These are phyloP conservation scores for Apophysomyces variabilis DNA, from an alignment of 371 early-diverging fungal genomes.

Conservation along the genomic window DNA sequence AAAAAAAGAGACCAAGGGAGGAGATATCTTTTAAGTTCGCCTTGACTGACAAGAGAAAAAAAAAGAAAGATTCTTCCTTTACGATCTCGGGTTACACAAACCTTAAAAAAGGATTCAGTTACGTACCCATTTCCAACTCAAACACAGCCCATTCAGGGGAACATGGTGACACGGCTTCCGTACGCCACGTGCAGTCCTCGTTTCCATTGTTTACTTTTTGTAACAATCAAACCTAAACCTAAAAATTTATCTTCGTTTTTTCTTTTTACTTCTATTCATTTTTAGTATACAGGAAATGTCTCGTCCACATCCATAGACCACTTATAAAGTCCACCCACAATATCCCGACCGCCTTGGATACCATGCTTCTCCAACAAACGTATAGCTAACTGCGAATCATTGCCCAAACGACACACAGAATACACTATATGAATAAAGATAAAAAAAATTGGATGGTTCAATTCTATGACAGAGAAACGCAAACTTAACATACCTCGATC, in stretches of 20 bases:
- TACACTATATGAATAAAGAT: conserved; percentile 56
- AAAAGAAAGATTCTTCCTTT: neutral
- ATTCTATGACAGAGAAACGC: conserved; percentile 23
- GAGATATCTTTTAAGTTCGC: neutral
- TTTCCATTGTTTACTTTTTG: conserved; percentile 9
- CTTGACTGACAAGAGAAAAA: neutral
- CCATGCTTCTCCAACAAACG: conserved; percentile 62
- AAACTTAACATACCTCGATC: conserved; percentile 34
- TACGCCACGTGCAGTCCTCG: conserved; percentile 6
- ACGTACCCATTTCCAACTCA: neutral
- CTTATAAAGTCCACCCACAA: conserved; percentile 80
- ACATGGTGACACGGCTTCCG: neutral
- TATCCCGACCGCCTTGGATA: conserved; percentile 64
- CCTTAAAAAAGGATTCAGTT: neutral
- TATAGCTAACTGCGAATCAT: conserved; percentile 89
- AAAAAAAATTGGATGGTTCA: conserved; percentile 6
- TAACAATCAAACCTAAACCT: conserved; percentile 10
- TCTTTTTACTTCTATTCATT: neutral
- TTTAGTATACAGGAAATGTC: conserved; percentile 85
- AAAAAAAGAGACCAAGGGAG: too few species aligned
- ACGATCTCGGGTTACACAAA: conserved; percentile 3
- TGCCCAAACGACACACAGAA: conserved; percentile 91
- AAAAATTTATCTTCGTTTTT: neutral
- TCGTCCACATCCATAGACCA: conserved; percentile 83
- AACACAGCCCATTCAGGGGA: neutral